Conservation (phyloP, 306 rosid species). For the Vigna angularis region DNA sequence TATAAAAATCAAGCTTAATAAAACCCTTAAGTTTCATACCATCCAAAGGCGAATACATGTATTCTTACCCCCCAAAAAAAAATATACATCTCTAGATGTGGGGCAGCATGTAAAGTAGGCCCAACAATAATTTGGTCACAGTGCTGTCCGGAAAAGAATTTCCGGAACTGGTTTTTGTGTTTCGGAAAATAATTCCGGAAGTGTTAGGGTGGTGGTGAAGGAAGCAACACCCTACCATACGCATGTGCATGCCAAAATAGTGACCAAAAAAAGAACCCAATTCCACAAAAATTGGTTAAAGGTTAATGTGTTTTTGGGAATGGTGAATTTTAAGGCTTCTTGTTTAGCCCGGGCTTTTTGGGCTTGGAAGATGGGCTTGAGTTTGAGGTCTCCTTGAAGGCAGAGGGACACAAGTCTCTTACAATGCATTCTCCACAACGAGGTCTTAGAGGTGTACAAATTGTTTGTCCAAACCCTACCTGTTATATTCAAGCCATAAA, state of each 20-base stretch:
- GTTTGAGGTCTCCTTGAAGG: conserved; percentile 69
- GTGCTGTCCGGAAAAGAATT: no score
- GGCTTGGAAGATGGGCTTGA: conserved; percentile 63
- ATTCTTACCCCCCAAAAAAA: not conserved
- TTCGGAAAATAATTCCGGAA: no score
- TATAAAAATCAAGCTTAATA: not conserved
- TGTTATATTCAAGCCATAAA: conserved; percentile 41
- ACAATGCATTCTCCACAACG: conserved; percentile 73
- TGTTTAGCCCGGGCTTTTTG: conserved; percentile 51
- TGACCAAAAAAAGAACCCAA: not conserved
- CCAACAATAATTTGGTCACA: conserved; percentile 11
- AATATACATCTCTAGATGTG: conserved; percentile 32
- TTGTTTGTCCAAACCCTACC: conserved; percentile 98
- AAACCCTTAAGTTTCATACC: conserved; percentile 17
- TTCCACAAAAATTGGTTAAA: not conserved
- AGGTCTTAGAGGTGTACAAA: conserved; percentile 92
- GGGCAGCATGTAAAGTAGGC: not conserved
- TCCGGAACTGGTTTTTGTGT: no score
- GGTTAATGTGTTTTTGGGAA: not conserved
- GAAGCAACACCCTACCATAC: not conserved
- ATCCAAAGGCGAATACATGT: conserved; percentile 10
- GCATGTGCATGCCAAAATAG: not conserved
- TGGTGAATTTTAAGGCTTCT: conserved; percentile 38
- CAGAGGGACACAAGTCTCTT: conserved; percentile 75
- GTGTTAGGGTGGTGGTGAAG: no score